A percentile compares a stretch with the other conserved stretches of the same genome.
Evolutionary conservation across 2,329 filamentous ascomycete species (phyloP).

Genomic region (Bipolaris cookei): DNA sequence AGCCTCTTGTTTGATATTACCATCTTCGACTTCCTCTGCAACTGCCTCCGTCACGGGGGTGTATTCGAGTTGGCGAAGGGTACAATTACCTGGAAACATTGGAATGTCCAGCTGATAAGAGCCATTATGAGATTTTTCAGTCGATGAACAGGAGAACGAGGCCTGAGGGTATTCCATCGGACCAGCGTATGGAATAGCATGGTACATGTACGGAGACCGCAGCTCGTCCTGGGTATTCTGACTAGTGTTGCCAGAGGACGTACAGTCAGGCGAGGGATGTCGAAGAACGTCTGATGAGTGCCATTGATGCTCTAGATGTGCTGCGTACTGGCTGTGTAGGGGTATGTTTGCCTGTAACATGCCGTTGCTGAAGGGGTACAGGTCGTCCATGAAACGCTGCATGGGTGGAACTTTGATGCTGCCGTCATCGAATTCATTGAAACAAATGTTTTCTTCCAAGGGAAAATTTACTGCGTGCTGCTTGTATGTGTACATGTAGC

Average conservation of each 20-base stretch:
- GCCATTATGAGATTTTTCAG: constrained; percentile 24
- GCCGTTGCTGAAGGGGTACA: constrained; percentile 32
- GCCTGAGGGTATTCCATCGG: constrained; percentile 27
- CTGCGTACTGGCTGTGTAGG: constrained; percentile 22
- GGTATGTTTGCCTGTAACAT: constrained; percentile 41
- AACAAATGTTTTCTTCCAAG: constrained; percentile 27
- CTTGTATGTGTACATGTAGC: constrained; percentile 21
- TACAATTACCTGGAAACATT: constrained; percentile 28
- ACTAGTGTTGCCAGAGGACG: constrained; percentile 43
- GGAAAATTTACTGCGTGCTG: constrained; percentile 18
- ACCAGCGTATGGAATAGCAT: constrained; percentile 26
- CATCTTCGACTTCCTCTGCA: constrained; percentile 33
- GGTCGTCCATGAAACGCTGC: constrained; percentile 46
- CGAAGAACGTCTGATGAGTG: constrained; percentile 29
- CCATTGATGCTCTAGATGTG: constrained; percentile 33
- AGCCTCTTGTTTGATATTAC: constrained; percentile 32
- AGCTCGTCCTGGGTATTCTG: constrained; percentile 41
- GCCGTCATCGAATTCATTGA: constrained; percentile 26
- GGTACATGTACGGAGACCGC: constrained; percentile 32
- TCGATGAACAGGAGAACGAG: constrained; percentile 26
- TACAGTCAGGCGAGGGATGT: constrained; percentile 44
- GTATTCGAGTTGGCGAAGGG: constrained; percentile 43
- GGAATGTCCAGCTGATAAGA: constrained; percentile 19
- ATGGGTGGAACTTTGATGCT: constrained; percentile 38
- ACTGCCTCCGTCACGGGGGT: constrained; percentile 36